phyloP scores from a whole-genome alignment of 352 stramenopile genomes.

The Globisporangium radiosum region DNA sequence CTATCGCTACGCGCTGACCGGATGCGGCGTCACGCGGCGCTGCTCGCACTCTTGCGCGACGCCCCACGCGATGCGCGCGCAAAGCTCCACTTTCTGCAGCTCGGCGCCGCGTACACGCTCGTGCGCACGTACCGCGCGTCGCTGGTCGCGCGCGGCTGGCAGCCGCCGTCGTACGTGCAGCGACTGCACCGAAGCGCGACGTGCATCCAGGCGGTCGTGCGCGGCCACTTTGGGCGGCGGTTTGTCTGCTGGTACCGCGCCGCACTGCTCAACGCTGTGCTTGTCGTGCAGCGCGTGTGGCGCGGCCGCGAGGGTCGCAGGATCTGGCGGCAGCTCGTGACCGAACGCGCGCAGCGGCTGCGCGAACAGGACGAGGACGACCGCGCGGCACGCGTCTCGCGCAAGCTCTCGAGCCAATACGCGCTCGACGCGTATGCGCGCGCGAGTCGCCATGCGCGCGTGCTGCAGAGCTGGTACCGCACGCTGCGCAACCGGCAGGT shows the following conservation, averaged over 20 bases:
- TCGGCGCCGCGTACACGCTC: conserved; percentile 44
- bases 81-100: conserved; percentile 37
- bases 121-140: conserved; percentile 40
- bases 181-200: conserved; percentile 36
- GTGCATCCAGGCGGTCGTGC: conserved; percentile 50
- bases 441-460: conserved; percentile 23
- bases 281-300: conserved; percentile 53
- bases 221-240: conserved; percentile 36
- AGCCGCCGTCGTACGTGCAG: conserved; percentile 37
- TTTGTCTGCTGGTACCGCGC: conserved; percentile 25
- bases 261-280: conserved; percentile 23
- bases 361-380: conserved; percentile 53
- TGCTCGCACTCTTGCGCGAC: conserved; percentile 19
- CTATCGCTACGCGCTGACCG: conserved; percentile 29
- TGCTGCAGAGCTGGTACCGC: conserved; percentile 63
- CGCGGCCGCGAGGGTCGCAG: conserved; percentile 45
- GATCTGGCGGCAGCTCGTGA: conserved; percentile 47
- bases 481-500: conserved; percentile 54
- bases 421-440: conserved; percentile 39
- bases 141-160: conserved; percentile 47
- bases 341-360: conserved; percentile 30
- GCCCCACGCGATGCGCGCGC: conserved; percentile 9
- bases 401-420: conserved; percentile 55
- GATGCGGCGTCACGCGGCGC: conserved; percentile 24
- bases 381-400: conserved; percentile 44